Evolutionary conservation across 345 rosid genomes (phyloP).

Genomic region (Eucalyptus leucophloia): DNA sequence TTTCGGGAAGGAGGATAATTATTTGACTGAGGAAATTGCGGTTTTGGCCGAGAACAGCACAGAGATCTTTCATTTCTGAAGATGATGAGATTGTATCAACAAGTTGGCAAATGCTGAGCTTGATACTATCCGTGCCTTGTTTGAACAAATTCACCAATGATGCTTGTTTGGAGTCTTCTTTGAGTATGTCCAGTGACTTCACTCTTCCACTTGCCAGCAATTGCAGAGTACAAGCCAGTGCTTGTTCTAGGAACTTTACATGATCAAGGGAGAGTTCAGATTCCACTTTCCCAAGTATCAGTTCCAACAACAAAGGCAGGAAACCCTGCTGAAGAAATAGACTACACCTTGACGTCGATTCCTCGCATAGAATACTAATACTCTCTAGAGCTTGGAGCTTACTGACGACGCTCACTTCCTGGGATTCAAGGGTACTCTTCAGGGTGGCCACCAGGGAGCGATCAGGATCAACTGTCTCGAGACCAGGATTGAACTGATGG

Average conservation of each 20-base stretch:
- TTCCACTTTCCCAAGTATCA: constrained; percentile 16
- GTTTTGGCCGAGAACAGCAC: constrained; percentile 8
- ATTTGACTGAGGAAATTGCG: constrained; percentile 3
- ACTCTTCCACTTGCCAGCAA: constrained; percentile 9
- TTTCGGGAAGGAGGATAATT: constrained; percentile 4
- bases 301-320: constrained; percentile 26
- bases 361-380: constrained; percentile 5
- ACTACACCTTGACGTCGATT: constrained; percentile 4
- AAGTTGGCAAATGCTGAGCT: constrained; percentile 23
- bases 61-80: constrained; percentile 21
- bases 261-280: background rate
- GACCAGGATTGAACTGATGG: constrained; percentile 5
- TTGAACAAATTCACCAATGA: constrained; percentile 10
- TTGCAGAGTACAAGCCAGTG: constrained; percentile 18
- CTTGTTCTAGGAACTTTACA: constrained; percentile 13
- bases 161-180: constrained; percentile 18
- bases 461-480: background rate
- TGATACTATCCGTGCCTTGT: constrained; percentile 11
- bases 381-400: constrained; percentile 16
- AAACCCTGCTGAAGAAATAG: constrained; percentile 24
- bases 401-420: background rate
- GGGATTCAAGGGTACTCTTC: constrained; percentile 26
- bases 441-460: constrained; percentile 8
- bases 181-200: constrained; percentile 16
- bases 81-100: constrained; percentile 26